Base-by-base conservation (phyloP, 768 basidiomycete genomes). In the Royoungia palumana region DNA sequence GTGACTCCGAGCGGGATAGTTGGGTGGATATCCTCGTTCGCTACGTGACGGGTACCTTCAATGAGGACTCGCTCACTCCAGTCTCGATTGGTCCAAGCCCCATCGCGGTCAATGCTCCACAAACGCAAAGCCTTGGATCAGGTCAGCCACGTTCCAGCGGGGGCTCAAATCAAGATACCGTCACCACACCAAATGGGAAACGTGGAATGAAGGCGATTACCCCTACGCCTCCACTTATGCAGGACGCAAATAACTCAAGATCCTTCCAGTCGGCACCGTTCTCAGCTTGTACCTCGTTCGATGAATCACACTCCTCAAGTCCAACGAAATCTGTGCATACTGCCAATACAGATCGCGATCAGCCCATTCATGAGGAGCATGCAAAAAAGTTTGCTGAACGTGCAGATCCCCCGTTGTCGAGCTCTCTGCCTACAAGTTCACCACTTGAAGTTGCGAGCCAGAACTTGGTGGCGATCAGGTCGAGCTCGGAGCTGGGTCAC, bases 11-110 rank as follows among this genome's bases (percentile, higher is more conserved):
- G 63, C 79, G 96, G 38, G 96, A 99, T 64, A 79, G 75, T 48
- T 99, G 96, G 96, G 94, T 99, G 22, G 86, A 91, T 49, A 84
- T 91, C 52, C 83, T 99, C 44, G 92, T 96, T 46, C 80, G 87
- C 37, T 93, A 94, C 66, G 89, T 89, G 50, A 79, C 82, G 8
- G 90, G 90, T 28, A 69, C 72, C n/a, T 90, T 90, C 70, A 85
- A 79, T 67, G 87, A 89, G 37, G 86, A 89, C 39, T 70, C 80
- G 8, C 64, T 76, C 46, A 65, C 78, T 28, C 64, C 76, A 44
- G 68, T 73, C 37, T 61, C 63, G 1, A 69, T 72, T 48, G 69
- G 71, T 39, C 61, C 58, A n/a, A 61, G 55, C 34, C 59, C 64
- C 16, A 56, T 62, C 38, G 53, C 46, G 9, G 51, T 62, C 57